These are phyloP conservation scores for Seiridium cupressi DNA, from an alignment of 2,329 filamentous ascomycete genomes.

Conservation along the genomic window DNA sequence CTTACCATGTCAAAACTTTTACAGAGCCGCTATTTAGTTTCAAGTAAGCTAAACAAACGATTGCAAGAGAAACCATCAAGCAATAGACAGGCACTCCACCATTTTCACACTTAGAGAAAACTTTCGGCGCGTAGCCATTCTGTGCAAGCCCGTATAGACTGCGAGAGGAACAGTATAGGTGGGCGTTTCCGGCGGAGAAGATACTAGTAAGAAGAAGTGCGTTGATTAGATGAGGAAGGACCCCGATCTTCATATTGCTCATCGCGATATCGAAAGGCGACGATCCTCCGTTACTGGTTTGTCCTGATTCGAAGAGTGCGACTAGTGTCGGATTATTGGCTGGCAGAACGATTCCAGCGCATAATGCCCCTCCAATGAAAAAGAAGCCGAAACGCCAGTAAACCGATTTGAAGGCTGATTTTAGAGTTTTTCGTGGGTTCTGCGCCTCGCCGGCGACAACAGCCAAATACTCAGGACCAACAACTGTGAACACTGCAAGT, in stretches of 20 bases:
- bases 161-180: slow-evolving; percentile 56
- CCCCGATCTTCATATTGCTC: slow-evolving; percentile 45
- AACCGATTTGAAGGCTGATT: slow-evolving; percentile 60
- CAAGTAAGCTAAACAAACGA: slow-evolving; percentile 60
- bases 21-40: slow-evolving; percentile 32
- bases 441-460: slow-evolving; percentile 47
- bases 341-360: slow-evolving; percentile 58
- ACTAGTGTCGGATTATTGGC: slow-evolving; percentile 50
- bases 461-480: slow-evolving; percentile 57
- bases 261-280: slow-evolving; percentile 54
- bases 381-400: slow-evolving; percentile 63
- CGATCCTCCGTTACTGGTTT: too few species aligned
- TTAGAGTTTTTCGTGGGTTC: slow-evolving; percentile 53
- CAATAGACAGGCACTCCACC: slow-evolving; percentile 60
- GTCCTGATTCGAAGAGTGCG: too few species aligned
- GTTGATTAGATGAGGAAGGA: slow-evolving; percentile 57
- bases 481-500: slow-evolving; percentile 54
- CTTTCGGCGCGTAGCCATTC: slow-evolving; percentile 47
- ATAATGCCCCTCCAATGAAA: slow-evolving; percentile 62
- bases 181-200: slow-evolving; percentile 57
- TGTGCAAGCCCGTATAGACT: slow-evolving; percentile 53
- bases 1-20: slow-evolving; percentile 25
- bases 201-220: slow-evolving; percentile 54
- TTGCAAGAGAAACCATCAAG: slow-evolving; percentile 51
- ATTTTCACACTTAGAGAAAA: slow-evolving; percentile 49